Percentiles rank a stretch among this genome's conserved stretches.
Conservation (phyloP, 2,329 filamentous ascomycete species). For the Podosphaera fusca region DNA sequence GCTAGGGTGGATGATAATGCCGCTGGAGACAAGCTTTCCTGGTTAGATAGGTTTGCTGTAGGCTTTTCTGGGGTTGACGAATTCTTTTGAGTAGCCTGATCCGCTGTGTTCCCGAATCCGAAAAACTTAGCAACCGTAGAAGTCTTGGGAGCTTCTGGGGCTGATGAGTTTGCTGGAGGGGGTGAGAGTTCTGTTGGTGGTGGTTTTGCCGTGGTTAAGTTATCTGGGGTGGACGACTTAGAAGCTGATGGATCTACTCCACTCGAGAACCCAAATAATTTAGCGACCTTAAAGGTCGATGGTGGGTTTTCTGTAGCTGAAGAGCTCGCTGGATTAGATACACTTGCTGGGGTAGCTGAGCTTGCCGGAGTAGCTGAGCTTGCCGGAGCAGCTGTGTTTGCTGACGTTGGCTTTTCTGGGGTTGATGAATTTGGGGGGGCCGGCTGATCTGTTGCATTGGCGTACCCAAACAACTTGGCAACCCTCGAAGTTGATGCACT, state of each 20-base stretch:
- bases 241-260: too few relatives aligned
- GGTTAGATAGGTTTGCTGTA: neutral
- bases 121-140: too few relatives aligned
- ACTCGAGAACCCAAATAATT: neutral
- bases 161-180: neutral
- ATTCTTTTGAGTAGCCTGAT: neutral
- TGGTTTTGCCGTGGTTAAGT: neutral
- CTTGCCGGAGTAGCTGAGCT: neutral
- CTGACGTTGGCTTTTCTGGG: neutral
- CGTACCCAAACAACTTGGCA: neutral
- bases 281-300: too few relatives aligned
- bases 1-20: neutral
- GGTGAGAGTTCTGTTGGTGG: neutral
- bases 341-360: neutral
- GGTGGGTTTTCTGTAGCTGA: too few relatives aligned
- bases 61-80: neutral
- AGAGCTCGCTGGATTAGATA: neutral
- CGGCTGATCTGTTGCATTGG: neutral
- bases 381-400: neutral
- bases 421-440: neutral
- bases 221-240: neutral
- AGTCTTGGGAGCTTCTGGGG: too few relatives aligned
- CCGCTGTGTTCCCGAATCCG: neutral
- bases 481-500: neutral
- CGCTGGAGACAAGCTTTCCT: neutral